A percentile compares a stretch with the other conserved stretches of the same genome.
phyloP scores from a whole-genome alignment of 176 grass and related monocot genomes.

The Carex pumila region DNA sequence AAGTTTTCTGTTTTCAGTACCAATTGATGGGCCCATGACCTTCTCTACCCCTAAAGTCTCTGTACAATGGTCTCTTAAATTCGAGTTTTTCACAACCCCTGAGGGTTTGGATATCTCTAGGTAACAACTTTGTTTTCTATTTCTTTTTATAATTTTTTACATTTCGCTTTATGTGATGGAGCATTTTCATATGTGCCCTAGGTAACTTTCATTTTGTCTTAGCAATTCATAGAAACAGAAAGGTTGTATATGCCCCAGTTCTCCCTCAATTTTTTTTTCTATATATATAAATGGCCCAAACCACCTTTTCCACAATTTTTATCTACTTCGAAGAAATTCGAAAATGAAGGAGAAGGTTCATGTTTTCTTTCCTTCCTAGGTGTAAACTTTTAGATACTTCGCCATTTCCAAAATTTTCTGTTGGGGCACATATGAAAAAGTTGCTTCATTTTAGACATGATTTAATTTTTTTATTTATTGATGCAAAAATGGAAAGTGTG shows the following conservation, averaged over 20 bases:
- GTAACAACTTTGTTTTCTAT: constrained; percentile 27
- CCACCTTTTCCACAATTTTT: not conserved
- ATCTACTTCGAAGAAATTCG: not conserved
- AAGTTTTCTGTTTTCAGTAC: constrained; percentile 93
- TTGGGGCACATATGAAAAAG: not conserved
- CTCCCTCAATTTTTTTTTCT: not conserved
- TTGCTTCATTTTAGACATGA: not conserved
- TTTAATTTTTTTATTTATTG: not conserved
- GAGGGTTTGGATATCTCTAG: constrained; percentile 61
- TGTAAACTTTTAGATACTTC: not conserved
- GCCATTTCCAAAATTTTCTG: not conserved
- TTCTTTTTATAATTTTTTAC: not conserved
- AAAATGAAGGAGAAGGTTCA: not conserved
- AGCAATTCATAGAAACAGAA: not conserved
- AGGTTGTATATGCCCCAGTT: not conserved
- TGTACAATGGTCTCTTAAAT: constrained; percentile 83
- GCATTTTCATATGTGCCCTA: not conserved
- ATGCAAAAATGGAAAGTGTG: not conserved
- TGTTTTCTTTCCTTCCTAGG: not conserved
- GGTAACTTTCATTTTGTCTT: not conserved
- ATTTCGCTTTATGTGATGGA: not conserved
- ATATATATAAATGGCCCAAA: not conserved
- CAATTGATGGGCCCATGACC: constrained; percentile 88
- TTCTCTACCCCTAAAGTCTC: constrained; percentile 83
- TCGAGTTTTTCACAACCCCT: constrained; percentile 87